phyloP scores from a whole-genome alignment of 176 grass and related monocot genomes.

The Phoenix dactylifera region DNA sequence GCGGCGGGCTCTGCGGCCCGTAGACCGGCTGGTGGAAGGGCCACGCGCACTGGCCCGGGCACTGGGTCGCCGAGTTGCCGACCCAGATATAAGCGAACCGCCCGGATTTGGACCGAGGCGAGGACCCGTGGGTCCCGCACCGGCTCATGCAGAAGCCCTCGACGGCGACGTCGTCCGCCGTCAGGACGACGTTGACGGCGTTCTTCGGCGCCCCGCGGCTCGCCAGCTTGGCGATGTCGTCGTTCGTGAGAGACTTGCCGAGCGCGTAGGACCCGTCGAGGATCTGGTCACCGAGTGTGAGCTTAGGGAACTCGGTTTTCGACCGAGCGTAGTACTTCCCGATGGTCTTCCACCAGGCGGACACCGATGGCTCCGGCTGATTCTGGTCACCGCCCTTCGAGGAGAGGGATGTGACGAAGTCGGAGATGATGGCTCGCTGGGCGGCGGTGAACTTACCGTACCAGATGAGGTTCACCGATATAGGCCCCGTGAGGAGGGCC shows the following conservation, averaged over 20 bases:
- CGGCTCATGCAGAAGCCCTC: conserved; percentile 91
- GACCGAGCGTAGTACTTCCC: conserved; percentile 59
- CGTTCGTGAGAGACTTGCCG: conserved; percentile 33
- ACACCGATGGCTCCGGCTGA: conserved; percentile 43
- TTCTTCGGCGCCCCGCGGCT: conserved; percentile 21
- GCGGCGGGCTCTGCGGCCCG: conserved; percentile 65
- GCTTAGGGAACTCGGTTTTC: conserved; percentile 36
- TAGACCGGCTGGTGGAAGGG: conserved; percentile 93
- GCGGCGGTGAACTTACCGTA: conserved; percentile 49
- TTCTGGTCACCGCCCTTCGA: not conserved
- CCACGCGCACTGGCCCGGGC: conserved; percentile 88
- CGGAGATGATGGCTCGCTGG: conserved; percentile 54
- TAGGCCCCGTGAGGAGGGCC: conserved; percentile 35
- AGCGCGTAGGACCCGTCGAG: conserved; percentile 43
- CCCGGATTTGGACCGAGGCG: conserved; percentile 25
- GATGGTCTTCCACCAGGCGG: conserved; percentile 72
- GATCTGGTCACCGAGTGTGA: conserved; percentile 24
- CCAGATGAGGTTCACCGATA: conserved; percentile 49
- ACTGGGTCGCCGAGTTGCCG: conserved; percentile 72
- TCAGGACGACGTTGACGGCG: conserved; percentile 78
- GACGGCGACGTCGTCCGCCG: conserved; percentile 58
- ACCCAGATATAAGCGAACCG: conserved; percentile 92
- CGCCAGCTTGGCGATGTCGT: conserved; percentile 38
- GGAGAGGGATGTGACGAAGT: conserved; percentile 59
- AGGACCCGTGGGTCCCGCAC: conserved; percentile 72